Conservation (phyloP, 306 rosid genomes). For the Cucurbita pepo region DNA sequence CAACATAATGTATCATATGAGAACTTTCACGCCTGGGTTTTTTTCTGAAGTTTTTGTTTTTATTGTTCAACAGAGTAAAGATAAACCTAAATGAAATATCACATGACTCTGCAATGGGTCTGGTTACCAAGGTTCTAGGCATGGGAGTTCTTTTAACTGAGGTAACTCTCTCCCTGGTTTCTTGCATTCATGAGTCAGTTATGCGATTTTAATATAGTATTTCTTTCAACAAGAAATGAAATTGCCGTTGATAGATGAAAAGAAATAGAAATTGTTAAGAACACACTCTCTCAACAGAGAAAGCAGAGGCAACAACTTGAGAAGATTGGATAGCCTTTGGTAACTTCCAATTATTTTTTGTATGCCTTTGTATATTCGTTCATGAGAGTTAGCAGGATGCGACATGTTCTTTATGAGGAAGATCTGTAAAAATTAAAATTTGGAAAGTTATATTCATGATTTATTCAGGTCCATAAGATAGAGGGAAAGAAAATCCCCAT, state of each 20-base stretch:
- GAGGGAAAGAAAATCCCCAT: background rate
- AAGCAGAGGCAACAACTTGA: background rate
- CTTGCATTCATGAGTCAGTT: background rate
- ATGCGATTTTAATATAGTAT: too few species aligned
- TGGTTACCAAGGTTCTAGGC: background rate
- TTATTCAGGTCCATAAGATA: background rate
- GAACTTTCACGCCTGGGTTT: background rate
- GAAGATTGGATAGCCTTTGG: background rate
- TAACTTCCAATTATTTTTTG: background rate
- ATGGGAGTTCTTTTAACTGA: conserved; percentile 84
- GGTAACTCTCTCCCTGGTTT: conserved; percentile 23
- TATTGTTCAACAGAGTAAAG: conserved; percentile 42
- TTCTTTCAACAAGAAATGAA: too few species aligned
- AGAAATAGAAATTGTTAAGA: background rate
- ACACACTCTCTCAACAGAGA: background rate
- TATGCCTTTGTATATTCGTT: too few species aligned
- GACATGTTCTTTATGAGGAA: background rate
- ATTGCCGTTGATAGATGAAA: background rate
- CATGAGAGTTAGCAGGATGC: background rate
- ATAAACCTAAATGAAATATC: conserved; percentile 85
- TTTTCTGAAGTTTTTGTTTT: background rate
- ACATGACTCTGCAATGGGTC: conserved; percentile 47
- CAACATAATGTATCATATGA: background rate
- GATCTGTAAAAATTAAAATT: background rate
- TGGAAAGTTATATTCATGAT: background rate